These are phyloP conservation scores for Mycena maculata DNA, from an alignment of 768 basidiomycete species.

Conservation along the genomic window DNA sequence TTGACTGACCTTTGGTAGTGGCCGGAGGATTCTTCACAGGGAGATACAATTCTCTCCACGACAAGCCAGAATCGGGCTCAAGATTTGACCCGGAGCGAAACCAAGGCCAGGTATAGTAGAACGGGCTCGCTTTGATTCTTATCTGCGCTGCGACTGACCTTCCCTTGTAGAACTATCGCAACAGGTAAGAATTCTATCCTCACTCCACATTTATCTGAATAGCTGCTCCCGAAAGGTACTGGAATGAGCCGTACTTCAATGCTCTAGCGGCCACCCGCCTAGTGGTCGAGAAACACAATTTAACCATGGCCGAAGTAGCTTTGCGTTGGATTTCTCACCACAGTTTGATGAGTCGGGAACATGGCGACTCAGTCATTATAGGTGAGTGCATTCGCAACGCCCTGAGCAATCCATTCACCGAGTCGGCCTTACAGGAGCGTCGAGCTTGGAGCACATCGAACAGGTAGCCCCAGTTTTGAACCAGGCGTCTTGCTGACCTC, in stretches of 20 bases:
- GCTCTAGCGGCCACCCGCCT: slow-evolving; percentile 57
- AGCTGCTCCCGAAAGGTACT: slow-evolving; percentile 52
- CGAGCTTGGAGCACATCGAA: slow-evolving; percentile 58
- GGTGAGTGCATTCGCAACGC: slow-evolving; percentile 42
- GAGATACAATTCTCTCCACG: slow-evolving; percentile 55
- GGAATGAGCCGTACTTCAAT: slow-evolving; percentile 65
- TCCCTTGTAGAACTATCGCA: slow-evolving; percentile 48
- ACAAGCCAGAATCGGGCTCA: slow-evolving; percentile 59
- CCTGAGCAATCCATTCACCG: neutral
- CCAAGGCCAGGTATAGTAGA: slow-evolving; percentile 64
- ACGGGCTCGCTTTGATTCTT: neutral
- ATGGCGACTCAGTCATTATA: slow-evolving; percentile 66
- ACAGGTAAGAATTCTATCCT: slow-evolving; percentile 48
- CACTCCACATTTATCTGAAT: slow-evolving; percentile 21
- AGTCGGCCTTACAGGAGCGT: slow-evolving; percentile 46
- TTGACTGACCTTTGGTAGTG: slow-evolving; percentile 49
- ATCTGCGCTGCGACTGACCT: neutral
- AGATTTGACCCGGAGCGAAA: slow-evolving; percentile 62
- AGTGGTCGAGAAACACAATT: slow-evolving; percentile 56
- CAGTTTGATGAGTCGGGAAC: slow-evolving; percentile 58
- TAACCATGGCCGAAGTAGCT: slow-evolving; percentile 66
- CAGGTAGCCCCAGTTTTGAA: too few species aligned
- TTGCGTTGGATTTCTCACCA: slow-evolving; percentile 75
- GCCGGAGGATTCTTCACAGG: slow-evolving; percentile 72
- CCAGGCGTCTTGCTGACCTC: slow-evolving; percentile 38